Evolutionary conservation across 2,329 filamentous ascomycete species (phyloP), one percentile per base, ranked within the genome.

Genomic region (Colletotrichum sidae): DNA sequence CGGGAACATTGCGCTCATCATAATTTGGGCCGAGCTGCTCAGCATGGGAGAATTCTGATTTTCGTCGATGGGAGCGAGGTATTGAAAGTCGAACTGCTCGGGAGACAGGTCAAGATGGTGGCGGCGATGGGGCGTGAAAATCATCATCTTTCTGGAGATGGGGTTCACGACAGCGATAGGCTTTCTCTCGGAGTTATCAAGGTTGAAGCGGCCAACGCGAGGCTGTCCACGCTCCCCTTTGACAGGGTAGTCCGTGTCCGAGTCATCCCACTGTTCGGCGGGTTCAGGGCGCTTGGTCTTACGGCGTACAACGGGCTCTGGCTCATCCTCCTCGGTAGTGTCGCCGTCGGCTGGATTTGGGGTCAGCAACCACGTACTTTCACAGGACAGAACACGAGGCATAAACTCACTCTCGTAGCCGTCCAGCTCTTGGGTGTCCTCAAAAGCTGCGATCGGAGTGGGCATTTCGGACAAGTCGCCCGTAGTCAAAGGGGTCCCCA

Each of bases 1-100:
- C 2, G 84, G 85, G 59, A 89, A 84, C 79, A 93, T 89, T 70
- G 89, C 90, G 53, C 90, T 90, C 79, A 94, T 88, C 91, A 94
- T 94, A 69, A 94, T 84, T 65, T 93, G 91, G 60, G 89, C 88
- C 15, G 88, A 87, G 65, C 91, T 89, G 73, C 84, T 88, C 67
- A 91, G 79, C 72, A 92, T 87, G 13, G 90, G 88, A 0, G 82
- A 82, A 4, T 80, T 73, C 58, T 82, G 76, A 13, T 72, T 37
- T 42, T 79, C 72, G 59, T 79, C 73, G 53, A 76, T 72, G n/a
- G 80, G 72, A 17, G 60, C 15, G 33, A 67, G 35, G 72, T 81
- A 83, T 15, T 82, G 76, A 59, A 85, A 73, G 60, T 86, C 81
- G 72, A 86, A 86, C 54, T 84, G 81, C 73, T 86, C 85, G 0